These are phyloP conservation scores for Candolleomyces aberdarensis DNA, from an alignment of 768 basidiomycete species.

Conservation along the genomic window DNA sequence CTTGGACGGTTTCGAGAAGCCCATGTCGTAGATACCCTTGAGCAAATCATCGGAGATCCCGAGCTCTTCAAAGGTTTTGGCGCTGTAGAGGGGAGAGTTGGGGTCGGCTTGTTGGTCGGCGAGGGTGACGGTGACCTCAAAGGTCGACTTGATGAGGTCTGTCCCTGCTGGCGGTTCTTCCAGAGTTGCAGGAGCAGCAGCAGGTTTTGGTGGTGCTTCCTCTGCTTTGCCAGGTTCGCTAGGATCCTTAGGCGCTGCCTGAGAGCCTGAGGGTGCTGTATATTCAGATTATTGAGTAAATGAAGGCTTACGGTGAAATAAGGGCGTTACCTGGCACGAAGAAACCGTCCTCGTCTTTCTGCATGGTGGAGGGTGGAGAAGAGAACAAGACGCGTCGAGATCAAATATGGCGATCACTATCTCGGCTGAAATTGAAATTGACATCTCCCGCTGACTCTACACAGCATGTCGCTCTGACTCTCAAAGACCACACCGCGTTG, in stretches of 20 bases:
- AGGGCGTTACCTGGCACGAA: conserved; percentile 53
- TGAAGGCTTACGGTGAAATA: background rate
- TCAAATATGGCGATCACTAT: background rate
- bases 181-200: background rate
- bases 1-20: conserved; percentile 97
- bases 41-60: conserved; percentile 89
- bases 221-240: conserved; percentile 15
- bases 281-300: background rate
- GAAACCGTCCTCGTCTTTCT: conserved; percentile 81
- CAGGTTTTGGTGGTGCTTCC: background rate
- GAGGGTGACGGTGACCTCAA: conserved; percentile 87
- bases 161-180: conserved; percentile 17
- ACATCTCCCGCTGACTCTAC: no score
- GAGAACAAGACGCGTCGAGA: background rate
- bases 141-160: conserved; percentile 70
- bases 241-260: conserved; percentile 22
- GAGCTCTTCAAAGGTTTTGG: conserved; percentile 92
- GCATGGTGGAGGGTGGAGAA: conserved; percentile 30
- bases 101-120: conserved; percentile 96
- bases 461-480: no score
- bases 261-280: conserved; percentile 14
- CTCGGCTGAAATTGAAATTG: background rate
- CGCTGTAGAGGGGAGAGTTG: conserved; percentile 92
- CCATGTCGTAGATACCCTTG: conserved; percentile 92
- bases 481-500: no score